phyloP scores from a whole-genome alignment of 208 protist genomes.

The Acanthamoeba lenticulata region DNA sequence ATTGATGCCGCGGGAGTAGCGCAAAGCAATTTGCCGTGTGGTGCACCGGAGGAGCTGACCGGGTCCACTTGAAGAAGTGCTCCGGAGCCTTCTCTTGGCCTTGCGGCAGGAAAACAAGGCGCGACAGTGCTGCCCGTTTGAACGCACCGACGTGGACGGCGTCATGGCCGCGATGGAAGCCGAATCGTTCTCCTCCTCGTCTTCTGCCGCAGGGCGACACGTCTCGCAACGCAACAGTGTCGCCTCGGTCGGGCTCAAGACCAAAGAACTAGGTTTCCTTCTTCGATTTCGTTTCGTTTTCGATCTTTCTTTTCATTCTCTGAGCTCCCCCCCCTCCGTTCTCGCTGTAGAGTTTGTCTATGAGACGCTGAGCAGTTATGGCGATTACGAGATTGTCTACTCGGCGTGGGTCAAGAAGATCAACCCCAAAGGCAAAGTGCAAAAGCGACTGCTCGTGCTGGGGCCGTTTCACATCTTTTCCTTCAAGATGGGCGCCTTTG shows the following conservation, averaged over 20 bases:
- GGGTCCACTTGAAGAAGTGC: too few relatives aligned
- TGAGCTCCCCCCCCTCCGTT: background rate
- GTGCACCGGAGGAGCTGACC: too few relatives aligned
- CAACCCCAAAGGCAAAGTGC: conserved; percentile 44
- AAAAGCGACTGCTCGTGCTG: background rate
- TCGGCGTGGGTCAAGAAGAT: conserved; percentile 26
- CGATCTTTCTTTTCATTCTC: background rate
- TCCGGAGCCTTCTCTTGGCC: too few relatives aligned
- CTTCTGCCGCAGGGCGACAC: background rate
- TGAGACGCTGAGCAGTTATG: background rate
- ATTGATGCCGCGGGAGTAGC: too few relatives aligned
- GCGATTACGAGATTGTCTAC: conserved; percentile 42
- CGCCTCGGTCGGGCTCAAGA: background rate
- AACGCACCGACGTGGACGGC: background rate
- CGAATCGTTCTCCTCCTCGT: background rate
- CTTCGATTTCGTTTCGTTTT: background rate
- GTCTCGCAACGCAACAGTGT: background rate
- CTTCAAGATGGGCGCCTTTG: conserved; percentile 27
- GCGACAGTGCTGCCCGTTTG: too few relatives aligned
- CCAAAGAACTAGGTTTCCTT: background rate
- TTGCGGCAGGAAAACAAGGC: too few relatives aligned
- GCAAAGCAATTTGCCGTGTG: too few relatives aligned
- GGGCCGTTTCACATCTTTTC: conserved; percentile 19
- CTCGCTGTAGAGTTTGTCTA: background rate
- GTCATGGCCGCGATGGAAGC: background rate